phyloP scores from a whole-genome alignment of 2,329 filamentous ascomycete genomes.

The Penicillium olsonii region DNA sequence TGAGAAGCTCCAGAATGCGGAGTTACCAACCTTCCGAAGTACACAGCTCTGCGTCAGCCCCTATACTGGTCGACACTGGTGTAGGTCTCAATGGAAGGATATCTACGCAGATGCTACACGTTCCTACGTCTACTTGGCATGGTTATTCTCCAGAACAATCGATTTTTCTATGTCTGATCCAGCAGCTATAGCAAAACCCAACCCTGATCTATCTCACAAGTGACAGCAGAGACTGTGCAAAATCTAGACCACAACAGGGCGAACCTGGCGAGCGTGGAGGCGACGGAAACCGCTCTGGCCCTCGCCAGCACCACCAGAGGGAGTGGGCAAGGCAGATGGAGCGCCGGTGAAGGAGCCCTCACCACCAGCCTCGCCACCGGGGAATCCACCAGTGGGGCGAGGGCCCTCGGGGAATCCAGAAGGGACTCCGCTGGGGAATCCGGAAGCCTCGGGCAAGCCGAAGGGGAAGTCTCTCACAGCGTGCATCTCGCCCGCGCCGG shows the following conservation, averaged over 20 bases:
- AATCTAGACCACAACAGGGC: constrained; percentile 19
- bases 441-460: no score
- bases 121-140: not conserved
- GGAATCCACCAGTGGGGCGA: not conserved
- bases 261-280: constrained; percentile 30
- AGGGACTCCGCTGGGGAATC: not conserved
- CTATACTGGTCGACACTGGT: no score
- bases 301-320: constrained; percentile 7
- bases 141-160: not conserved
- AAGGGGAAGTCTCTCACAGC: not conserved
- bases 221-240: constrained; percentile 4
- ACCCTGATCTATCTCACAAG: constrained; percentile 13
- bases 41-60: not conserved
- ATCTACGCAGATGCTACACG: no score
- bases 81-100: no score
- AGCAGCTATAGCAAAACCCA: constrained; percentile 19
- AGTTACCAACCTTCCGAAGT: constrained; percentile 1
- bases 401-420: constrained; percentile 10
- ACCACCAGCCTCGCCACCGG: not conserved
- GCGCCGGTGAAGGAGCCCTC: not conserved
- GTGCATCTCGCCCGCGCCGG: not conserved
- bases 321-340: constrained; percentile 1
- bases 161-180: constrained; percentile 19
- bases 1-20: constrained; percentile 8
- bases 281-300: constrained; percentile 18